A percentile compares a stretch with the other conserved stretches of the same genome.
Conservation (phyloP, 2,329 filamentous ascomycete genomes). For the Cytospora paraplurivora region DNA sequence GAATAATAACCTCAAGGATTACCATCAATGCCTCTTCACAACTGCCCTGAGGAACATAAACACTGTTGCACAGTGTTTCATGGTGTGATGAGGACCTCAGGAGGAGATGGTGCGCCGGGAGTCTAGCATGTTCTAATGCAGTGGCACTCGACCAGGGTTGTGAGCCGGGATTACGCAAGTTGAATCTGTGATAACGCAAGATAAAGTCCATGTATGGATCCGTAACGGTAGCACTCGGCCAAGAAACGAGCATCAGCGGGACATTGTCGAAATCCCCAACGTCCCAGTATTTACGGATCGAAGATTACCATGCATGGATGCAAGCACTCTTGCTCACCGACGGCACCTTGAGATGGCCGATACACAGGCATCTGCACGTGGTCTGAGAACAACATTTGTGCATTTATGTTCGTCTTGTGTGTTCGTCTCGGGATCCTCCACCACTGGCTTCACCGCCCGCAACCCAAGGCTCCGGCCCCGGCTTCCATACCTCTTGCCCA, state of each 20-base stretch:
- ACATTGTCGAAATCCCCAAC: background rate
- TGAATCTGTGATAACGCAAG: too few species aligned
- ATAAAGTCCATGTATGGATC: background rate
- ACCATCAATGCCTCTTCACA: background rate
- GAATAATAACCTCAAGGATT: too few species aligned
- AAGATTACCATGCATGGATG: background rate
- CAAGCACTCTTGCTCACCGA: background rate
- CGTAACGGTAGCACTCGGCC: background rate
- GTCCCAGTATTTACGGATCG: background rate
- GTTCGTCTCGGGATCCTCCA: too few species aligned
- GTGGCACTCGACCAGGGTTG: background rate
- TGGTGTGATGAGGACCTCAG: slow-evolving; percentile 2
- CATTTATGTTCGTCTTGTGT: too few species aligned
- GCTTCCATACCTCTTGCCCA: too few species aligned
- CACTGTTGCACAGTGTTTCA: slow-evolving; percentile 1
- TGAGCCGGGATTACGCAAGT: background rate
- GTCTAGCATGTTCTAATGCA: slow-evolving; percentile 12
- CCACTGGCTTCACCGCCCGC: too few species aligned
- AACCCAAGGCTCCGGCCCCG: too few species aligned
- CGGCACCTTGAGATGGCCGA: too few species aligned
- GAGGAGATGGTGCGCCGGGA: slow-evolving; percentile 8
- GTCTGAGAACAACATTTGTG: too few species aligned
- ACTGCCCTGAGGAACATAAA: background rate
- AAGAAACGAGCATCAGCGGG: background rate
- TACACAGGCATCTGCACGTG: background rate